These are phyloP conservation scores for Aureobasidium leucospermi DNA, from an alignment of 2,329 filamentous ascomycete species.

Conservation along the genomic window DNA sequence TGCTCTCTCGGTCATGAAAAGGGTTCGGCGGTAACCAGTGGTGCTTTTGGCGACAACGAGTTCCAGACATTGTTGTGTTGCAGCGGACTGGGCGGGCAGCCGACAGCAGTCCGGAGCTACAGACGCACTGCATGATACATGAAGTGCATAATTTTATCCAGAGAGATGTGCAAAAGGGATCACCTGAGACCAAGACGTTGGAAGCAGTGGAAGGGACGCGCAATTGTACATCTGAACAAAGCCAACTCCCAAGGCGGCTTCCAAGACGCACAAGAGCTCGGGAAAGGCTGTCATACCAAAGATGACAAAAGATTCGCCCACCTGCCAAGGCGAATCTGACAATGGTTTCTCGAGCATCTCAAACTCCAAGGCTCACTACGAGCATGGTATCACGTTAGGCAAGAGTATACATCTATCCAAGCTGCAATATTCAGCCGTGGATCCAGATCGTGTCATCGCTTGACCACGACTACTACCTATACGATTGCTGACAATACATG, in stretches of 20 bases:
- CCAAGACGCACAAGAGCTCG: not conserved
- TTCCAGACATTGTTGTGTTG: not conserved
- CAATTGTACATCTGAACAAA: constrained; percentile 3
- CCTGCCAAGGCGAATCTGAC: not conserved
- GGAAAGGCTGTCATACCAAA: not conserved
- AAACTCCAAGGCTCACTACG: not conserved
- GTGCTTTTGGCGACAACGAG: not conserved
- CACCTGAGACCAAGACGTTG: not conserved
- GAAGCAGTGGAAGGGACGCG: not conserved
- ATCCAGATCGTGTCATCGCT: not conserved
- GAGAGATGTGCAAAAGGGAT: not conserved
- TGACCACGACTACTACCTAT: not conserved
- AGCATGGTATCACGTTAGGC: constrained; percentile 5
- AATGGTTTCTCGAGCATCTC: not conserved
- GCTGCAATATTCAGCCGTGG: not conserved
- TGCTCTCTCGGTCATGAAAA: not conserved
- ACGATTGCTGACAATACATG: constrained; percentile 4
- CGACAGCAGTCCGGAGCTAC: constrained; percentile 1
- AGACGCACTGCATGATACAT: not conserved
- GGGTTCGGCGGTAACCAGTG: not conserved
- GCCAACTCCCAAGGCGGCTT: not conserved
- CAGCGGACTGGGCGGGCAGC: constrained; percentile 4
- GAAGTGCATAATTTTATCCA: constrained; percentile 1
- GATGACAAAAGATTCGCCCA: not conserved
- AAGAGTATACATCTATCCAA: not conserved